Percentiles rank a stretch among this genome's conserved stretches.
Conservation (phyloP, 306 rosid species). For the Begonia peltatifolia region DNA sequence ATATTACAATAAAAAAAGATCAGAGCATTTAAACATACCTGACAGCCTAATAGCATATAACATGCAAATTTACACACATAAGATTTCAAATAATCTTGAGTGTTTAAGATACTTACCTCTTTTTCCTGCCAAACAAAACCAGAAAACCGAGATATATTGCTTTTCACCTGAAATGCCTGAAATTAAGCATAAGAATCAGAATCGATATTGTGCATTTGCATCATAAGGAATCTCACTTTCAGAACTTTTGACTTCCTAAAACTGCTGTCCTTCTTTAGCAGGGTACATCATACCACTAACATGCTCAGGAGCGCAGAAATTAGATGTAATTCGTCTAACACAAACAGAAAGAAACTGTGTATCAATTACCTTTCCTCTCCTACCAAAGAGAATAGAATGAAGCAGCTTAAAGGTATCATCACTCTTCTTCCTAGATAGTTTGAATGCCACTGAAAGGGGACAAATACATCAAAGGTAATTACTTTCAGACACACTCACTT, state of each 20-base stretch:
- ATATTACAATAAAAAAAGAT: neutral
- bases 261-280: no score
- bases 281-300: no score
- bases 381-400: slow-evolving; percentile 81
- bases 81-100: neutral
- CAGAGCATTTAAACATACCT: no score
- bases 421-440: slow-evolving; percentile 66
- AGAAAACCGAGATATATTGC: slow-evolving; percentile 83
- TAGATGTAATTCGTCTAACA: slow-evolving; percentile 5
- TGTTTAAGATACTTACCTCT: slow-evolving; percentile 35
- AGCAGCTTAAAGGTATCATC: slow-evolving; percentile 80
- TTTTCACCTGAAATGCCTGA: slow-evolving; percentile 81
- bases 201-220: slow-evolving; percentile 1
- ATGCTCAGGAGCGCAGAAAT: neutral
- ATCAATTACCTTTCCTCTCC: slow-evolving; percentile 85
- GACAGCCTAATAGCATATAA: no score
- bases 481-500: neutral
- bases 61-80: neutral
- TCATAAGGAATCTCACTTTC: neutral
- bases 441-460: slow-evolving; percentile 55
- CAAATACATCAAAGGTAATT: neutral
- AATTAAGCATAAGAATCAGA: slow-evolving; percentile 12
- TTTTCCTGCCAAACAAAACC: slow-evolving; percentile 92
- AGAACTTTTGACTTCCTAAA: no score
- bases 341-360: slow-evolving; percentile 1